These are phyloP conservation scores for Chenopodium quinoa DNA, from an alignment of 148 eudicot species.

Conservation along the genomic window DNA sequence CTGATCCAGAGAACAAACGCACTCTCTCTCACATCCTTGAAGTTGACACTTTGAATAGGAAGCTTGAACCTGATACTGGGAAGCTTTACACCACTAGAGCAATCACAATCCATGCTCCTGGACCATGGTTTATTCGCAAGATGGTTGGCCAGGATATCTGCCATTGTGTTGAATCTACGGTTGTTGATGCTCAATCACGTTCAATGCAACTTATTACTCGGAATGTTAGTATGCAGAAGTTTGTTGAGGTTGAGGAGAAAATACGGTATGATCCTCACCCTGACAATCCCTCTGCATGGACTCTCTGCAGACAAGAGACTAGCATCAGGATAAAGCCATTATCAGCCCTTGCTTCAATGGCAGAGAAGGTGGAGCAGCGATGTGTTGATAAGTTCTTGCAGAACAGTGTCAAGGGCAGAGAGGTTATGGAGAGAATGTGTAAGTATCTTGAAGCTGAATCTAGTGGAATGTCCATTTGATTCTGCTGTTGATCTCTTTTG, in stretches of 20 bases:
- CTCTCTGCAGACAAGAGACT: constrained; percentile 91
- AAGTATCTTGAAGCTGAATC: constrained; percentile 98
- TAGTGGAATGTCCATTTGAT: constrained; percentile 56
- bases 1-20: constrained; percentile 89
- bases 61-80: constrained; percentile 69
- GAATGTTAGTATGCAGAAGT: constrained; percentile 77
- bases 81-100: constrained; percentile 87
- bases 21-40: constrained; percentile 79
- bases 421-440: constrained; percentile 98
- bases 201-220: constrained; percentile 84
- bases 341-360: constrained; percentile 84
- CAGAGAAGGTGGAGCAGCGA: constrained; percentile 85
- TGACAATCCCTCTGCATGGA: constrained; percentile 79
- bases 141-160: constrained; percentile 91
- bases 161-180: constrained; percentile 87
- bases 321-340: constrained; percentile 83
- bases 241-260: constrained; percentile 88
- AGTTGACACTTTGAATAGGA: constrained; percentile 77
- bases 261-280: constrained; percentile 96
- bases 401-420: constrained; percentile 91
- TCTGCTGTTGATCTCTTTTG: constrained; percentile 6
- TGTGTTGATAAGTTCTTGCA: constrained; percentile 89
- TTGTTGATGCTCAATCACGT: constrained; percentile 67
- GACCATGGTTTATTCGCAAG: constrained; percentile 82
- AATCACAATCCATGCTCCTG: constrained; percentile 78